phyloP scores from a whole-genome alignment of 2,329 filamentous ascomycete genomes.

The Graphilbum fragrans region DNA sequence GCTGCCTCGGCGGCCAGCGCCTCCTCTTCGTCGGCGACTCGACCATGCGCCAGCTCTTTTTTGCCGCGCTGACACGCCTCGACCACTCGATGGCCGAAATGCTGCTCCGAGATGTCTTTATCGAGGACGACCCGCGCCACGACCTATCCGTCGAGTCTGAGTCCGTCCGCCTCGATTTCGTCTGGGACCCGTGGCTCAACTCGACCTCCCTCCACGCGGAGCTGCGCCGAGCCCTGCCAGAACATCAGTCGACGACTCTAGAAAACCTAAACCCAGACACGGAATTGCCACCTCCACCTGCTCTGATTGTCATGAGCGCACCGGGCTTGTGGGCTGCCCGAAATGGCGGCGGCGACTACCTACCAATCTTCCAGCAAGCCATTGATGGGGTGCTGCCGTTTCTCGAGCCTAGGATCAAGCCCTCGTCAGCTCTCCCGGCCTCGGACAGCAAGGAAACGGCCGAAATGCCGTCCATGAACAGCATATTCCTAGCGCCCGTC shows the following conservation, averaged over 20 bases:
- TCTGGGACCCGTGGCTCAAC: conserved; percentile 54
- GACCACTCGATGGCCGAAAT: conserved; percentile 24
- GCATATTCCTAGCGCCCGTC: conserved; percentile 22
- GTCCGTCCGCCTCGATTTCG: conserved; percentile 37
- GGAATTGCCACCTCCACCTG: conserved; percentile 21
- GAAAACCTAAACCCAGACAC: conserved; percentile 8
- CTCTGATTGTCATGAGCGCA: conserved; percentile 38
- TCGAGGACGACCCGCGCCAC: conserved; percentile 24
- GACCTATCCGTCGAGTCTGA: conserved; percentile 30
- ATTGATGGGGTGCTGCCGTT: conserved; percentile 30
- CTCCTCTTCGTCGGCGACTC: conserved; percentile 52
- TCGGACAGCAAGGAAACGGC: neutral
- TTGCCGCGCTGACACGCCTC: conserved; percentile 38
- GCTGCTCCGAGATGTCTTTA: conserved; percentile 21
- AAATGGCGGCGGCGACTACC: conserved; percentile 31
- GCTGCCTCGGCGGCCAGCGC: conserved; percentile 37
- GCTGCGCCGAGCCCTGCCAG: conserved; percentile 20
- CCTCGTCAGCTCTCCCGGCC: conserved; percentile 5
- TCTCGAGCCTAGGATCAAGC: conserved; percentile 10
- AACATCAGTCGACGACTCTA: conserved; percentile 3
- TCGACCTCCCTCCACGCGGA: conserved; percentile 28
- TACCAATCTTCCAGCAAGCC: conserved; percentile 30
- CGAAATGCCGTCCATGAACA: conserved; percentile 1
- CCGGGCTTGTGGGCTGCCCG: conserved; percentile 43
- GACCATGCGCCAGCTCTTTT: conserved; percentile 47